phyloP scores from a whole-genome alignment of 768 basidiomycete genomes.

The Hypholoma sublateritium region DNA sequence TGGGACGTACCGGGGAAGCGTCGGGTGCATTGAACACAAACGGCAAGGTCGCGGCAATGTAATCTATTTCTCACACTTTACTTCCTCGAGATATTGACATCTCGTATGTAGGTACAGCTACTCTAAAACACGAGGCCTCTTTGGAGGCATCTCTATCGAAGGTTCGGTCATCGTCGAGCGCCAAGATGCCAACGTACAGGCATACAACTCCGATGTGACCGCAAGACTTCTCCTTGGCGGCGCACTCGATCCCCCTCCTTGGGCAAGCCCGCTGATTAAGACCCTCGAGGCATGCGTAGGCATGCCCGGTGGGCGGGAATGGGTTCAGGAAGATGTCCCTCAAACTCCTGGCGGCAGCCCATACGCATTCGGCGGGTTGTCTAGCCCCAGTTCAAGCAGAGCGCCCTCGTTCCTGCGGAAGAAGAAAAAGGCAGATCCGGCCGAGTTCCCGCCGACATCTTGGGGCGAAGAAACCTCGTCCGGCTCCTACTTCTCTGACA shows the following conservation, averaged over 20 bases:
- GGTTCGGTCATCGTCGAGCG: conserved; percentile 92
- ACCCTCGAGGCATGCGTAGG: conserved; percentile 75
- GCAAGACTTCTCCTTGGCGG: conserved; percentile 83
- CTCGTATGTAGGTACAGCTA: conserved; percentile 70
- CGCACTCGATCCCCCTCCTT: conserved; percentile 67
- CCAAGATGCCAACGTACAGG: conserved; percentile 86
- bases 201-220: conserved; percentile 74
- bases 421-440: conserved; percentile 42
- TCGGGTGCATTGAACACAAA: conserved; percentile 77
- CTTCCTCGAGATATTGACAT: not conserved
- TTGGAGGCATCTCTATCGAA: conserved; percentile 87
- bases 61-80: conserved; percentile 12
- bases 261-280: conserved; percentile 74
- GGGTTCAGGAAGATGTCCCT: conserved; percentile 55
- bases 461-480: conserved; percentile 54
- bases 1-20: conserved; percentile 96
- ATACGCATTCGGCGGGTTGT: conserved; percentile 65
- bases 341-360: conserved; percentile 27
- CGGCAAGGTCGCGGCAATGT: conserved; percentile 93
- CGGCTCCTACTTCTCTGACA: conserved; percentile 55
- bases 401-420: conserved; percentile 41
- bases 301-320: conserved; percentile 62
- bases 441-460: conserved; percentile 59
- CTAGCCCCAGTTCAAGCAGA: conserved; percentile 35
- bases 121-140: conserved; percentile 89